Evolutionary conservation across 148 eudicot genomes (phyloP), one percentile per base, ranked within the genome.

Genomic region (Cornus kousa): DNA sequence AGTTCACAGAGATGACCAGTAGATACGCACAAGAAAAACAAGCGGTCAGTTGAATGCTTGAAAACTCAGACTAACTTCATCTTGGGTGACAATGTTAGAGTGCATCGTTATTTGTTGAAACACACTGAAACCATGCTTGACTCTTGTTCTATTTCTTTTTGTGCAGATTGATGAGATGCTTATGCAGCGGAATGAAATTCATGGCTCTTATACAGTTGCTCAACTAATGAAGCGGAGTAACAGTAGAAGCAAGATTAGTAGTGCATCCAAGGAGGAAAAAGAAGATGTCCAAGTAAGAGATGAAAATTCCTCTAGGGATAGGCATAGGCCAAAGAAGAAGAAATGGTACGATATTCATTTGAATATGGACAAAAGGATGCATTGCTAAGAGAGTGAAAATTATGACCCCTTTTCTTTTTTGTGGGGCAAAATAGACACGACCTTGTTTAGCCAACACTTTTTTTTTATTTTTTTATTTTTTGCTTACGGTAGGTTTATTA

Each of bases 21-120:
- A 90, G 93, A 88, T 93, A 93, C 55, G 74, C 95, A 6, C 91
- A 87, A 87, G 99, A 95, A 91, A 95, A 91, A 97, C 97, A 88
- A 79, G 77, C 90, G 78, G 99, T 93, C 68, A 87, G 99, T 88
- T 67, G 3, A 33, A 64, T 62, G 22, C 70, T 53, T 46, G n/a
- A 0, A n/a, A 79, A 37, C 72, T 70, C 35, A 4, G 33, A 32
- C 5, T 7, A 5, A 32, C 24, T 46, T 76, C 7, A 14, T 28
- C 9, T 32, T 23, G 72, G 65, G 39, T 68, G 79, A 46, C 23
- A 65, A 64, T 66, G 17, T 66, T 14, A 46, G 31, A 32, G 67
- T 55, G 71, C 43, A 14, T 43, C 9, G 71, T 65, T 64, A 22
- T 28, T 32, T 74, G 11, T 32, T 55, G 28, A 70, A 68, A 22